phyloP scores from a whole-genome alignment of 169 alveolate genomes.

The Plasmodium coatneyi region DNA sequence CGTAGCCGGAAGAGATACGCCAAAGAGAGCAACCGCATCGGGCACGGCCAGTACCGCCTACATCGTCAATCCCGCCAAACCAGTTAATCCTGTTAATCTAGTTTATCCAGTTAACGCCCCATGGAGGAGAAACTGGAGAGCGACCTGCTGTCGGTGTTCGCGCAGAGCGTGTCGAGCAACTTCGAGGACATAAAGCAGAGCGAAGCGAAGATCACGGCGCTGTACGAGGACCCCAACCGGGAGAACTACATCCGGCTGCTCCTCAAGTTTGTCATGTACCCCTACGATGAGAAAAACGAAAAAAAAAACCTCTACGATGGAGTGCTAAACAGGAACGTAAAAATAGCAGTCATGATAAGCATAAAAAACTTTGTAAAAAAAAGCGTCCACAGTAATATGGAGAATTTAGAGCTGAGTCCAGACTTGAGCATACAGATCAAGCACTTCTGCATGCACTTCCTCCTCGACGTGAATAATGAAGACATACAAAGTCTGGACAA shows the following conservation, averaged over 20 bases:
- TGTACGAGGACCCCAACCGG: conserved; percentile 33
- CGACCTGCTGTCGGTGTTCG: conserved; percentile 19
- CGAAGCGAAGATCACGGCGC: conserved; percentile 8
- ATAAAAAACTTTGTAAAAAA: conserved; percentile 58
- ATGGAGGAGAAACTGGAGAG: conserved; percentile 49
- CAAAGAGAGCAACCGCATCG: not conserved
- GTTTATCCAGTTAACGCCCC: not conserved
- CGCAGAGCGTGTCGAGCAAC: conserved; percentile 46
- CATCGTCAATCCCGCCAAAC: not conserved
- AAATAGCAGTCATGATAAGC: conserved; percentile 37
- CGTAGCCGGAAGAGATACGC: not conserved
- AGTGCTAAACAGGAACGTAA: conserved; percentile 35
- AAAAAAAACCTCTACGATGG: conserved; percentile 30
- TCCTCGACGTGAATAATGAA: conserved; percentile 40
- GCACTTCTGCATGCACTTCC: conserved; percentile 57
- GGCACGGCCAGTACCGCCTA: not conserved
- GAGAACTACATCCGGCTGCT: conserved; percentile 42
- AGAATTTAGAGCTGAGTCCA: conserved; percentile 15
- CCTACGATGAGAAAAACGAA: conserved; percentile 28
- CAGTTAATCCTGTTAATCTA: too few relatives aligned
- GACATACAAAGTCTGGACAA: conserved; percentile 22
- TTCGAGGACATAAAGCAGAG: conserved; percentile 47
- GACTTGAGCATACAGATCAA: conserved; percentile 42
- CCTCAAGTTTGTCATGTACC: conserved; percentile 44
- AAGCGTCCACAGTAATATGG: conserved; percentile 61